Base-by-base conservation (phyloP, 768 basidiomycete species). In the Termitomyces sp. region DNA sequence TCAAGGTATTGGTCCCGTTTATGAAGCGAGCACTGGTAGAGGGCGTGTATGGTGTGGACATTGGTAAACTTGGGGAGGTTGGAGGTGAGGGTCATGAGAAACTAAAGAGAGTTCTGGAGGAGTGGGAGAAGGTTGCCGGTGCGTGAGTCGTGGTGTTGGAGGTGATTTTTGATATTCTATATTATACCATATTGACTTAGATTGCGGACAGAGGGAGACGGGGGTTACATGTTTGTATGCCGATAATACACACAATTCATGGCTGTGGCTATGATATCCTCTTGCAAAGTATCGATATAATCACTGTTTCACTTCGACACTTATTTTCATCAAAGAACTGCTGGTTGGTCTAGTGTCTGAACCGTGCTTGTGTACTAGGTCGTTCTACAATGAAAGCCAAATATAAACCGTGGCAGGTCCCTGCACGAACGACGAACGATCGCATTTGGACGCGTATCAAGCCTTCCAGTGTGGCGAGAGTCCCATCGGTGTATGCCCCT, bases 1-100 rank as follows among this genome's bases (percentile, higher is more conserved):
- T 82, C 49, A 71, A 72, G 16, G 75, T 86, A 16, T 73, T 93
- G 47, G 80, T 86, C n/a, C 86, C 88, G 13, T 94, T 88, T 66
- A 65, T 90, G 62, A 72, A 80, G 64, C 76, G 85, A 22, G 92
- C 87, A 5, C 66, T 93, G 47, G 78, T 83, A 22, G 85, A 90
- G 65, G 91, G 92, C 2, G 86, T 93, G 26, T 94, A 88, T 73
- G 82, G 84, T 0, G 55, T 70, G 22, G 64, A 64, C 61, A 63
- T 60, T 10, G 60, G 51, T 37, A 59, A 66, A 18, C 56, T 65
- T 47, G 61, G 60, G 13, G 62, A 62, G n/a, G 62, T 68, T 24
- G 70, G 64, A 47, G 64, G 60, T 12, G 64, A 64, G 34, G 60
- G 65, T 55, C 62, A 57, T 66, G 63, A 51, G 51, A 61, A 26